These are phyloP conservation scores for Backusella sp. DNA, from an alignment of 192 early-diverging fungal genomes.

Conservation along the genomic window DNA sequence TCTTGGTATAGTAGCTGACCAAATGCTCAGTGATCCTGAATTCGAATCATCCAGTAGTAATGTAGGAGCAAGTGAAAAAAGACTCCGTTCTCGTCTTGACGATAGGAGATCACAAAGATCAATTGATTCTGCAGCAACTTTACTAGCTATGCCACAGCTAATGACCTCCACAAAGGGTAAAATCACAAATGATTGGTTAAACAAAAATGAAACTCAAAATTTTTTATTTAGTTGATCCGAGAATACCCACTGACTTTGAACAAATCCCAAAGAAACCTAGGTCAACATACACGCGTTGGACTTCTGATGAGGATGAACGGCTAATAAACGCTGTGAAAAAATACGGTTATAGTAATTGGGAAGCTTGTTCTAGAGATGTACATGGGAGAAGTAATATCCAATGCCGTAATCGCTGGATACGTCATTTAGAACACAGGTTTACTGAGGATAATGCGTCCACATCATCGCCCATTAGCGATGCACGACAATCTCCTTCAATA, in stretches of 20 bases:
- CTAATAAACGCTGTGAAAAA: conserved; percentile 26
- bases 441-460: not conserved
- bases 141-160: conserved; percentile 27
- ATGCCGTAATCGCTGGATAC: conserved; percentile 47
- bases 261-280: conserved; percentile 10
- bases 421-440: not conserved
- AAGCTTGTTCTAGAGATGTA: conserved; percentile 34
- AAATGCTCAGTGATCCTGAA: conserved; percentile 40
- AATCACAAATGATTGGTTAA: not conserved
- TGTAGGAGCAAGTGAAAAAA: not conserved
- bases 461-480: conserved; percentile 4
- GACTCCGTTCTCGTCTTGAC: not conserved
- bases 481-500: conserved; percentile 34
- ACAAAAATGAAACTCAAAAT: not conserved
- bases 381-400: conserved; percentile 42
- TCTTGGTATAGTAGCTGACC: conserved; percentile 37
- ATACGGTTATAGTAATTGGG: conserved; percentile 41
- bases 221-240: not conserved
- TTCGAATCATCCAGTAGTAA: conserved; percentile 7
- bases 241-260: not conserved
- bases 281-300: conserved; percentile 38
- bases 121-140: conserved; percentile 34
- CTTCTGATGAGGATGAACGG: conserved; percentile 33
- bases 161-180: not conserved
- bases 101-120: conserved; percentile 35